Evolutionary conservation across 1,284 basidiomycete species (phyloP), one percentile per base, ranked within the genome.

Genomic region (Microstroma glucosiphilum): DNA sequence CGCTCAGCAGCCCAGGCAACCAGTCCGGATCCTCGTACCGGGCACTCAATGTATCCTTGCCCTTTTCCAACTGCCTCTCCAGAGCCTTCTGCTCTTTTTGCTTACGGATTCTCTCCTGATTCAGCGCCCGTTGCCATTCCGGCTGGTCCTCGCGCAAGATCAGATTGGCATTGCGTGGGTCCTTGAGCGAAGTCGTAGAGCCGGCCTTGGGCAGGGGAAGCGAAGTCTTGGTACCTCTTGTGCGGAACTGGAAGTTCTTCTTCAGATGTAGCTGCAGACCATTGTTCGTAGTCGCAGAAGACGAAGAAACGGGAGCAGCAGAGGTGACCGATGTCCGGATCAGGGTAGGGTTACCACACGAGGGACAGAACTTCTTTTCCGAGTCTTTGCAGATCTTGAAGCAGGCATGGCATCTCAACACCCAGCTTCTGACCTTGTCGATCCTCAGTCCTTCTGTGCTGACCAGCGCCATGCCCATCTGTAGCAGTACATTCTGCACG

Each of bases 301-400:
- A 60, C 11, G 23, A 40, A 53, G 23, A 37, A 3, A 21, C 54
- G 4, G 62, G 60, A 2, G 62, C 63, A 1, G 41, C 42, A 15
- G 67, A 57, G 1, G 71, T 69, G 46, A 97, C 91, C 1, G 92
- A 93, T 1, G 91, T 89, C 64, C 94, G 89, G 59, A 96, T 82
- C 30, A 99, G 84, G 0, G 96, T 90, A 0, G 92, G 85, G 74
- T 93, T 94, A 48, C 96, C 96, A 79, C 96, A 99, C 9, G 91
- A 90, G 1, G 96, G 94, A 79, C 96, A 99, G 83, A 98, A 99
- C 73, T 92, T 92, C 80, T 92, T 92, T 19, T 90, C 88, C 40
- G 87, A 84, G 80, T 98, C 93, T 83, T 94, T 96, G 83, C 94
- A 98, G 67, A 96, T 87, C 81, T 97, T 97, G 86, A 93, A 97